Base-by-base conservation (phyloP, 257 asterid genomes). In the Rubia yunnanensis region DNA sequence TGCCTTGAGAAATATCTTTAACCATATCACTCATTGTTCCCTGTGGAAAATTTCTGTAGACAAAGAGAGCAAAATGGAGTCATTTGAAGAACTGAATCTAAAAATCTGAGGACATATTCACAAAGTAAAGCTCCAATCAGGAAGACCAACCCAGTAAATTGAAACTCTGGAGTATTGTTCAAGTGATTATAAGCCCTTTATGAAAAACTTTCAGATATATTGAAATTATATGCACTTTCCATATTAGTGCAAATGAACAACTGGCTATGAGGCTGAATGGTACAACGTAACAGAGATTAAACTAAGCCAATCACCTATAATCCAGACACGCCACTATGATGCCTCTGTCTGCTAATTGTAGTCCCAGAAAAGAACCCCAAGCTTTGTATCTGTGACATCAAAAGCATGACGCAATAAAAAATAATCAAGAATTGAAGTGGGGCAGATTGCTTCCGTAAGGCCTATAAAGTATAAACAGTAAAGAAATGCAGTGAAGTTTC, bases 11-110 rank as follows among this genome's bases (percentile, higher is more conserved):
- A 73, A 94, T 95, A 54, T 94, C 99, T 38, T 74, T 67, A 76
- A 88, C 81, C 99, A 90, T 94, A 66, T 94, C 98, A 76, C 95
- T 81, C 44, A 94, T 90, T 69, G 99, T 94, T 67, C 99, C 99
- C 84, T 94, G 99, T 38, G 99, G 99, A 80, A 94, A 94, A 73
- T 94, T 94, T 74, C 99, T 94, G 92, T 81, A 78, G 63, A 58
- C 35, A 64, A 10, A 20, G 65, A 64, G 48, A 48, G 53, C 5
- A 68, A 26, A 7, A 52, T 23, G 64, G 44, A 32, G 48, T 59
- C 22, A 28, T 13, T 28, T 58, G 22, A 30, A 53, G 17, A 32
- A 23, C 31, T 26, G 36, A 22, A 5, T 10, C 31, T 27, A 39
- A 64, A 14, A 31, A 38, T 18, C 22, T 17, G 18, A 44, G 48